Conservation (phyloP, 2,329 filamentous ascomycete species). For the Fusarium coicis region DNA sequence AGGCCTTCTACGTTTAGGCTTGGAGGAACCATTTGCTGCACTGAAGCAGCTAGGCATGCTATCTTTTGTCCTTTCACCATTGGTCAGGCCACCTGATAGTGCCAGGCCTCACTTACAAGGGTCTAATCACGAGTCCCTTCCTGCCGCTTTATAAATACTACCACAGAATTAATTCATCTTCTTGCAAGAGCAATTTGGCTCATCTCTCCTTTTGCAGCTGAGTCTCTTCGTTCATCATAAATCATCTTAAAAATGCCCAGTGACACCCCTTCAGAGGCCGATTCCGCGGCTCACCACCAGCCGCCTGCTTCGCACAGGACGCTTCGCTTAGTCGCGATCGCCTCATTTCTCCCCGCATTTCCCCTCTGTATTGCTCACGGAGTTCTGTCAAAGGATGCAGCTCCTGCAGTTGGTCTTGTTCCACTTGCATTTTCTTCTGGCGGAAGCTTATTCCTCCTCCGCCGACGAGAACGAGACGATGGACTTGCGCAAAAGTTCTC, state of each 20-base stretch:
- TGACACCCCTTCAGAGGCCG: slow-evolving; percentile 21
- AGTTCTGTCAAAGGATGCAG: slow-evolving; percentile 47
- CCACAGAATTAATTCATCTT: not conserved
- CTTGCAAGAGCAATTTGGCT: not conserved
- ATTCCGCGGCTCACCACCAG: slow-evolving; percentile 19
- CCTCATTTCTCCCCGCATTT: slow-evolving; percentile 53
- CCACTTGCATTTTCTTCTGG: slow-evolving; percentile 53
- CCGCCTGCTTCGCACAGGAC: slow-evolving; percentile 32
- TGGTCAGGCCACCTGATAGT: slow-evolving; percentile 28
- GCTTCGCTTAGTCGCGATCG: slow-evolving; percentile 50
- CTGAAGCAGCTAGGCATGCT: not conserved
- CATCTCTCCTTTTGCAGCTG: not conserved
- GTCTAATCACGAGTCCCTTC: slow-evolving; percentile 29
- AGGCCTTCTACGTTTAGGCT: not conserved
- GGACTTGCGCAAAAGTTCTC: slow-evolving; percentile 7
- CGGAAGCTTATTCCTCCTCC: slow-evolving; percentile 40
- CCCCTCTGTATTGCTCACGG: slow-evolving; percentile 54
- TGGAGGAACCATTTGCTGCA: not conserved
- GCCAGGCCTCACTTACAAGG: slow-evolving; percentile 35
- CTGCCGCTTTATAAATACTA: slow-evolving; percentile 2
- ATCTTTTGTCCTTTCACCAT: slow-evolving; percentile 6
- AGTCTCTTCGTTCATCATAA: not conserved
- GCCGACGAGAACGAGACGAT: slow-evolving; percentile 11
- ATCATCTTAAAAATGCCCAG: slow-evolving; percentile 25
- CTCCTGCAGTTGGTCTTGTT: slow-evolving; percentile 54